These are phyloP conservation scores for Pyrrhoderma lamaoense DNA, from an alignment of 1,284 basidiomycete genomes.

Conservation along the genomic window DNA sequence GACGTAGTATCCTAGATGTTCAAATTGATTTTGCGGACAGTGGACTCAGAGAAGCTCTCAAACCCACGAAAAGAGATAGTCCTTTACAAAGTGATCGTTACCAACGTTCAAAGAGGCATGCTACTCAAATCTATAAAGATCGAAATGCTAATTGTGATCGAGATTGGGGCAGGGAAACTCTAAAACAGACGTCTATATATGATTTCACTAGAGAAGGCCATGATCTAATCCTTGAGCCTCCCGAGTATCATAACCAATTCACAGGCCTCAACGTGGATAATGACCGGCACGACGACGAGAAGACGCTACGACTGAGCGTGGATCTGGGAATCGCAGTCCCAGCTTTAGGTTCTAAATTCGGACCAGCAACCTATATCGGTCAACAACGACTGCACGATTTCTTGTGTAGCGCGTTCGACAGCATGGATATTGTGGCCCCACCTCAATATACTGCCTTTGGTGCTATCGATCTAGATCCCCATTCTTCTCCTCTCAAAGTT, in stretches of 20 bases:
- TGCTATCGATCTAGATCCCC: constrained; percentile 34
- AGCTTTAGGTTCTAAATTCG: constrained; percentile 44
- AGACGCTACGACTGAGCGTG: constrained; percentile 23
- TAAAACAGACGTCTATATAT: constrained; percentile 10
- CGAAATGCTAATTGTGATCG: too few species aligned
- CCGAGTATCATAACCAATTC: background rate
- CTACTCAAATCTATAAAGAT: background rate
- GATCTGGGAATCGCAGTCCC: constrained; percentile 47
- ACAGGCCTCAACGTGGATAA: background rate
- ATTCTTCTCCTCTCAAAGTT: constrained; percentile 34
- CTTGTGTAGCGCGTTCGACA: constrained; percentile 30
- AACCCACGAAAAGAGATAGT: constrained; percentile 27
- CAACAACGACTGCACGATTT: constrained; percentile 53
- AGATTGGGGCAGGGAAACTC: background rate
- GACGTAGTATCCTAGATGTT: constrained; percentile 22
- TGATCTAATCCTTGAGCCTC: background rate
- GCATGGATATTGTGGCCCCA: constrained; percentile 24
- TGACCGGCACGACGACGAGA: background rate
- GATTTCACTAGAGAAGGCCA: background rate
- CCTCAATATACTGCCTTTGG: constrained; percentile 29
- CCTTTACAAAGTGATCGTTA: constrained; percentile 7
- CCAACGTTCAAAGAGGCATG: background rate
- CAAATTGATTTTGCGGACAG: constrained; percentile 36
- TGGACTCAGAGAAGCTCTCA: constrained; percentile 37
- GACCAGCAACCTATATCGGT: constrained; percentile 41